A percentile compares a stretch with the other conserved stretches of the same genome.
Conservation (phyloP, 208 protist genomes). For the Acanthamoeba triangularis region DNA sequence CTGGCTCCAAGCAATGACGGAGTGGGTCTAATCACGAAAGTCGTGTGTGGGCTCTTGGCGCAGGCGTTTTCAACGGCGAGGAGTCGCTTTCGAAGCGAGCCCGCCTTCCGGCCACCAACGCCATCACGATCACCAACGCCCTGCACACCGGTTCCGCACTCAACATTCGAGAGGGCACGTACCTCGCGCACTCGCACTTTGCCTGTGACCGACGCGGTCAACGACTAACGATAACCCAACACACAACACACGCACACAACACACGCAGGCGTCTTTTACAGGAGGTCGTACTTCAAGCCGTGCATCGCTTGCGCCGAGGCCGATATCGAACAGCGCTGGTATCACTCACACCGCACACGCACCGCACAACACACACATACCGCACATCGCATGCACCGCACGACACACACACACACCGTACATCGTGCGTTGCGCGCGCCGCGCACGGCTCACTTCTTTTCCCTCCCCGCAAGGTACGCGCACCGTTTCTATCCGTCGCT, state of each 20-base stretch:
- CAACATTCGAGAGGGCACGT: not conserved
- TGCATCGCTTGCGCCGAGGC: not conserved
- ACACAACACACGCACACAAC: no score
- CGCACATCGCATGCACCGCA: no score
- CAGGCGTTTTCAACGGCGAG: not conserved
- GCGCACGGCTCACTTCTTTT: not conserved
- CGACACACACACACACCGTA: no score
- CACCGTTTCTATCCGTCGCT: not conserved
- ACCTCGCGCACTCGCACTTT: not conserved
- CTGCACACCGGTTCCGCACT: not conserved
- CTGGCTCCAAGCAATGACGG: no score
- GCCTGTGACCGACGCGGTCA: not conserved
- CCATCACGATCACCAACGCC: not conserved
- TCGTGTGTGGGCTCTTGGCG: not conserved
- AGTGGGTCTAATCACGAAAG: not conserved
- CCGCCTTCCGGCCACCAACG: not conserved
- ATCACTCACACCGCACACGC: no score
- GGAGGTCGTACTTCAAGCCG: not conserved
- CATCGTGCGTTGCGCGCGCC: not conserved
- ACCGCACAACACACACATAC: no score
- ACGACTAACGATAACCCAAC: not conserved
- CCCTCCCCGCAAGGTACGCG: not conserved
- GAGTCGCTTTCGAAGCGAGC: not conserved
- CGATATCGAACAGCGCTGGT: slow-evolving; percentile 16
- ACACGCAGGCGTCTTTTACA: not conserved